Base-by-base conservation (phyloP, 495 filamentous ascomycete genomes). In the Lasiosphaeria hispida region DNA sequence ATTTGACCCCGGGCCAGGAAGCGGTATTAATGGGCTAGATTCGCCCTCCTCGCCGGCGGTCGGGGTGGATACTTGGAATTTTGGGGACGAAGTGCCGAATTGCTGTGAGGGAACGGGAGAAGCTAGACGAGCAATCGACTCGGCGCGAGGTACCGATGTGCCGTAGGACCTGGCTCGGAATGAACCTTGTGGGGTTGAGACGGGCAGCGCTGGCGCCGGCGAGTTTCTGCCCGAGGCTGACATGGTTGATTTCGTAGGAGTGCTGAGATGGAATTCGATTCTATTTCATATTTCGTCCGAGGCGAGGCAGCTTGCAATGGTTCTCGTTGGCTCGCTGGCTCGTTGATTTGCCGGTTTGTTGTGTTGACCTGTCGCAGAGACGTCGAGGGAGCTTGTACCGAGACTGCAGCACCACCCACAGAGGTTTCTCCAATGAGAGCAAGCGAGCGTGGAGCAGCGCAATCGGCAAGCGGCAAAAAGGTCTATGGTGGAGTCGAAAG, bases 121-220 rank as follows among this genome's bases (percentile, higher is more conserved):
- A 19, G 86, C 86, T 17, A 92, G 76, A 57, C 89, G 83, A 35
- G 88, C 88, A 53, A 82, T 91, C 5, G 86, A 86, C 45, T 84
- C 79, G 39, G 84, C 84, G 72, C 89, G 79, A 55, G 75, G 76
- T 11, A 78, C 69, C n/a, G 81, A 77, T 34, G 69, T 69, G 19
- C 65, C 70, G 34, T 71, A 74, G 6, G 66, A 69, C 0, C 74
- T 72, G 48, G 73, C 67, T 55, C 75, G 73, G 48, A 67, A 58
- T 2, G 79, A 81, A 47, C 74, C 69, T 7, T 79, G 77, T 23
- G 82, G 79, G 10, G 75, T 75, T 5, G 75, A 68, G 40, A 77
- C 58, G 14, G 76, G 74, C 18, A 72, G 68, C 54, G 70, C 71
- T 48, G 43, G 34, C 60, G 55, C 61, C 1, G 76, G 75, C 36